phyloP scores from a whole-genome alignment of 495 filamentous ascomycete genomes.

The Podospora conica region DNA sequence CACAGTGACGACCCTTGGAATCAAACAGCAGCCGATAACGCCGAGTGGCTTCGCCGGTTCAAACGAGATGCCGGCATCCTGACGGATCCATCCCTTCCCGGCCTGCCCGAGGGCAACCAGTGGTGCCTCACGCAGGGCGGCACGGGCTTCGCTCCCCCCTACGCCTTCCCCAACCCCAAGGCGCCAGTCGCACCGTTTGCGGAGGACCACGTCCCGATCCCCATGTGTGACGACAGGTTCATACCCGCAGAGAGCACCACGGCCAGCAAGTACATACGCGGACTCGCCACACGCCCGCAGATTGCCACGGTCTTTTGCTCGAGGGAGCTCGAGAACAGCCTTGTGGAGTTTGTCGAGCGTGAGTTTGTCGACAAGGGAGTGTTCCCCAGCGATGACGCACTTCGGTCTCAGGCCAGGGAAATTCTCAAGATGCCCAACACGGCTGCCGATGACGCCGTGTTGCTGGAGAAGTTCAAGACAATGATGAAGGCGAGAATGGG shows the following conservation, averaged over 20 bases:
- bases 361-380: slow-evolving; percentile 14
- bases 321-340: slow-evolving; percentile 43
- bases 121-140: slow-evolving; percentile 41
- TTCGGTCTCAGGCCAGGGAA: slow-evolving; percentile 36
- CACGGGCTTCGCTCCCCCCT: slow-evolving; percentile 46
- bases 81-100: slow-evolving; percentile 37
- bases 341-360: slow-evolving; percentile 35
- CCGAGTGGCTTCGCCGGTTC: slow-evolving; percentile 62
- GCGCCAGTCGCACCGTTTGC: slow-evolving; percentile 14
- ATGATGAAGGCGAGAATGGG: slow-evolving; percentile 24
- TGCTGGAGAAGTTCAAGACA: slow-evolving; percentile 45
- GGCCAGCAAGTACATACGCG: slow-evolving; percentile 34
- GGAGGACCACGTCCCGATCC: slow-evolving; percentile 20
- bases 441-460: slow-evolving; percentile 42
- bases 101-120: slow-evolving; percentile 29
- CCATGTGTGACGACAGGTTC: slow-evolving; percentile 27
- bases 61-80: slow-evolving; percentile 59
- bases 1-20: slow-evolving; percentile 63
- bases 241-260: slow-evolving; percentile 34
- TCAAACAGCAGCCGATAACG: slow-evolving; percentile 67
- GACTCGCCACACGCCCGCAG: slow-evolving; percentile 30
- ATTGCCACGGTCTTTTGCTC: slow-evolving; percentile 47
- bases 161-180: slow-evolving; percentile 28
- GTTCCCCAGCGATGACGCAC: slow-evolving; percentile 37
- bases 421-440: slow-evolving; percentile 37